phyloP scores from a whole-genome alignment of 2,329 filamentous ascomycete genomes.

The Clarireedia monteithiana region DNA sequence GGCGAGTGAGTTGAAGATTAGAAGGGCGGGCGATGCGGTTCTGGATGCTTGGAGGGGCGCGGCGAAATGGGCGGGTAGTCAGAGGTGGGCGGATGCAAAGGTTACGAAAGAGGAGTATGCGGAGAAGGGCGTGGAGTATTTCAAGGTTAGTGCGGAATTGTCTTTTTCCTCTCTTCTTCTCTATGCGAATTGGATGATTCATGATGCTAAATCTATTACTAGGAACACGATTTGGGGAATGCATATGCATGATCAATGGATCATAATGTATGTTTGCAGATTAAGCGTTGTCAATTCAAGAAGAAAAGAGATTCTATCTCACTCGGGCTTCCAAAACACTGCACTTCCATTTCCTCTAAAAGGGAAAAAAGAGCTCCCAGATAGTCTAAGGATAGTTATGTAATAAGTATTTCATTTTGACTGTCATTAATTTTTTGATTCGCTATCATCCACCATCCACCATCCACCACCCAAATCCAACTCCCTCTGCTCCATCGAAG shows the following conservation, averaged over 20 bases:
- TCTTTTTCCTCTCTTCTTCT: not conserved
- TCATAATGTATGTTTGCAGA: not conserved
- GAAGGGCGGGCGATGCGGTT: constrained; percentile 67
- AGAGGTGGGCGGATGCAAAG: constrained; percentile 53
- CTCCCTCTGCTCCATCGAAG: too few species aligned
- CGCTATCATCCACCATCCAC: too few species aligned
- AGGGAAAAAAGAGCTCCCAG: too few species aligned
- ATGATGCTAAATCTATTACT: not conserved
- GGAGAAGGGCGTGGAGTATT: constrained; percentile 89
- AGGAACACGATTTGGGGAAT: constrained; percentile 63
- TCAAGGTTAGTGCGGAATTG: constrained; percentile 52
- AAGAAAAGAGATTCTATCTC: too few species aligned
- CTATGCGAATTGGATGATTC: too few species aligned
- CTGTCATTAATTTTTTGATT: too few species aligned
- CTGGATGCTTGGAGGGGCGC: constrained; percentile 93
- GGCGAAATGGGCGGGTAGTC: constrained; percentile 66
- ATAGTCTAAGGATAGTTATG: too few species aligned
- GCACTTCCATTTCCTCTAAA: too few species aligned
- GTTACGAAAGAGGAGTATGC: constrained; percentile 76
- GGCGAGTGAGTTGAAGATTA: not conserved
- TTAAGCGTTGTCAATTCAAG: too few species aligned
- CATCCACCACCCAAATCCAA: too few species aligned
- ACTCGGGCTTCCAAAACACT: too few species aligned
- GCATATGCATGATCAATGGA: constrained; percentile 35
- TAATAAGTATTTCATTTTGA: too few species aligned